Evolutionary conservation across 2,329 filamentous ascomycete species (phyloP), one percentile per base, ranked within the genome.

Genomic region (Chrysoporthe austroafricana): DNA sequence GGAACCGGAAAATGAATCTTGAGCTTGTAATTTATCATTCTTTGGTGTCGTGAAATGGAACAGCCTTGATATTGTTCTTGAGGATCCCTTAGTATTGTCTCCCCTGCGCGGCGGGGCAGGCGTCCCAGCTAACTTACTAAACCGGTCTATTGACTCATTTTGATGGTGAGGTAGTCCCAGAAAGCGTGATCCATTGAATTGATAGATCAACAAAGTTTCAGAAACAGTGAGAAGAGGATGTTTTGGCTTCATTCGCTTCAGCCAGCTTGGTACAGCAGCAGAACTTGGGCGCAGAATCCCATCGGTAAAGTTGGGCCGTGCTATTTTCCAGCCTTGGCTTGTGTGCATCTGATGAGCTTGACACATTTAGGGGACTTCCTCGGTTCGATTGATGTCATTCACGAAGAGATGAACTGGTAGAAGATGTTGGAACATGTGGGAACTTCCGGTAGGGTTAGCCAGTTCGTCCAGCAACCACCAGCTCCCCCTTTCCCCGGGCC

Each of bases 31-130:
- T 36, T 63, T 50, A 39, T 70, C 66, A 62, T 46, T 62, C 54
- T 58, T 32, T 43, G 34, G 63, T 64, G 69, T 65, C 50, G 57
- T 59, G 32, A 42, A 46, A 66, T 43, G 42, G 32, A 18, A 52
- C 42, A 46, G 26, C 56, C 48, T 62, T 64, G 42, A 18, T 34
- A 70, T 70, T 70, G 63, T 70, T n/a, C 39, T 16, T 11, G 34
- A 39, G n/a, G 54, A 26, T 26, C 14, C n/a, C 18, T 66, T 70
- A 32, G n/a, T 34, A 70, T 70, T 70, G 69, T 70, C 26, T 43
- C 59, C 42, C 26, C 34, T 56, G 42, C 39, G 34, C 32, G 39
- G 11, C 4, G 16, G 34, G 32, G 39, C 9, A 21, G 42, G 26
- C 42, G 21, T 42, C 14, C 60, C 18, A 62, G 26, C 1, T 16